Base-by-base conservation (phyloP, 2,329 filamentous ascomycete genomes). In the Lasiodiplodia citricola region DNA sequence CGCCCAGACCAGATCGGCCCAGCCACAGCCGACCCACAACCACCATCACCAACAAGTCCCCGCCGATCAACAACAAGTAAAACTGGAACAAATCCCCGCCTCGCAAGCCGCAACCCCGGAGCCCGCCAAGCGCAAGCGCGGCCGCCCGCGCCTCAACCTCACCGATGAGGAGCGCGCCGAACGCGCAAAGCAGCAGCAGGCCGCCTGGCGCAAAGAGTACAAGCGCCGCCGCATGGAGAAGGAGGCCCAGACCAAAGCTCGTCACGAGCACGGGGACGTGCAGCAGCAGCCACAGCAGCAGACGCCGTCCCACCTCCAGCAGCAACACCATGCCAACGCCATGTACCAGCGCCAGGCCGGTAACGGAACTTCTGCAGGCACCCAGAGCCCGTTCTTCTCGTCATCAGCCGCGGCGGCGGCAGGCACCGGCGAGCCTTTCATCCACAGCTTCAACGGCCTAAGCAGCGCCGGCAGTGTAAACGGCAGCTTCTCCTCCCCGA, bases 191-290 rank as follows among this genome's bases (percentile, higher is more conserved):
- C 55, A 68, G 51, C 66, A 68, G 50, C 66, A 68, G 28, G 66
- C 66, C 38, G 56, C 56, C 21, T 68, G 66, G 66, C 66, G 66
- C 56, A 50, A 47, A 35, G 66, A 68, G 57, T 51, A 68, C 50
- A 60, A 62, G 50, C 56, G 57, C 25, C 56, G 56, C 35, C 47
- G 47, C 25, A 21, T 35, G 44, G 56, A 63, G 28, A 52, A 57
- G 0, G 71, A 77, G 4, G 82, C 83, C 2, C 90, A 90, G 0
- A 82, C 86, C 44, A 76, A 81, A 14, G 85, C 82, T 0, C 92
- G 91, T 90, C 82, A 81, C 63, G 76, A 84, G n/a, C 54, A 38
- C 21, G 44, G 23, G 10, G 55, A 38, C 23, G 11, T 14, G 4
- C 47, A 68, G 56, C 44, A 52, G 28, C 65, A 60, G 38, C 41